Evolutionary conservation across 2,329 filamentous ascomycete species (phyloP).

Genomic region (Aciculosporium take): DNA sequence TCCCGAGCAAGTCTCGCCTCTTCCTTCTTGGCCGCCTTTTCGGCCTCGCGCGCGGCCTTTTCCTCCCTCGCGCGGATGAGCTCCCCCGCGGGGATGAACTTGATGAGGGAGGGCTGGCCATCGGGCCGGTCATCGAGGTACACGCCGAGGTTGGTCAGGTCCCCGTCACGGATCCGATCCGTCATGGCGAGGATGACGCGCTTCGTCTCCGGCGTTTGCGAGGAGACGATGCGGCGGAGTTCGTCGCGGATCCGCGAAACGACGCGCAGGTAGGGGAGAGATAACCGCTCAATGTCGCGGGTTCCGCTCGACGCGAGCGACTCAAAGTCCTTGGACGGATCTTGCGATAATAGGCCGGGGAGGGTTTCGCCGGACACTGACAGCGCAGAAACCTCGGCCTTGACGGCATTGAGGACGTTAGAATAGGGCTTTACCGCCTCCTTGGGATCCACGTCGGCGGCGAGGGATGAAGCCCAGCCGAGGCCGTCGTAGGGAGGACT

Average conservation of each 20-base stretch:
- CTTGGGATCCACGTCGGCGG: constrained; percentile 27
- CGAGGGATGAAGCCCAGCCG: constrained; percentile 36
- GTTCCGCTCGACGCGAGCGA: constrained; percentile 29
- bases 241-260: constrained; percentile 46
- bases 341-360: constrained; percentile 26
- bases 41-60: constrained; percentile 45
- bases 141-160: constrained; percentile 69
- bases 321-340: constrained; percentile 33
- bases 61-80: constrained; percentile 45
- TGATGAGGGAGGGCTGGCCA: constrained; percentile 56
- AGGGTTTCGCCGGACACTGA: constrained; percentile 35
- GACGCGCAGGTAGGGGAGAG: constrained; percentile 39
- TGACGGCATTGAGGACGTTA: constrained; percentile 29
- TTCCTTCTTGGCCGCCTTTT: constrained; percentile 42
- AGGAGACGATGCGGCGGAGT: constrained; percentile 39
- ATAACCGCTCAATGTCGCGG: constrained; percentile 37
- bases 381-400: constrained; percentile 30
- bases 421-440: constrained; percentile 33
- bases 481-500: constrained; percentile 38
- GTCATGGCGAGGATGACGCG: constrained; percentile 64
- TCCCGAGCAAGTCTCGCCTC: constrained; percentile 36
- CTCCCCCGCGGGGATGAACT: constrained; percentile 43
- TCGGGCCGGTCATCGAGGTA: constrained; percentile 75
- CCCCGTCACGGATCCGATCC: constrained; percentile 65
- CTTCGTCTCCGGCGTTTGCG: constrained; percentile 35